Evolutionary conservation across 164 flowering plant genomes (phyloP).

Genomic region (Vitis amurensis): DNA sequence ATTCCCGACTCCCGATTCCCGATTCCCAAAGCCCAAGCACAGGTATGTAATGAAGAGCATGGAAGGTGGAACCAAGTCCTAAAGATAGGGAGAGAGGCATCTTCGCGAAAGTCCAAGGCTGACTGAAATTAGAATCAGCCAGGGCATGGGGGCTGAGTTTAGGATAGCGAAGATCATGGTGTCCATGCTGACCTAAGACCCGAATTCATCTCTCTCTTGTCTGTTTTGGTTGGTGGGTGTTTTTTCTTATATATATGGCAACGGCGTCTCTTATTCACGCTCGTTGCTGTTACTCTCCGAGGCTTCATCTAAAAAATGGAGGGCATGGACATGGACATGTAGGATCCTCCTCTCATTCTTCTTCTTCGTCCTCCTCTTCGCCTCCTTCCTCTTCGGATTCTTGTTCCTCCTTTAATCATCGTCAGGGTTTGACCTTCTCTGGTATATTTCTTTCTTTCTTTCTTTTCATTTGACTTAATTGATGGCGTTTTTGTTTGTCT

Average conservation of each 20-base stretch:
- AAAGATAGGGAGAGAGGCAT: too few species aligned
- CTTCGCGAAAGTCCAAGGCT: too few species aligned
- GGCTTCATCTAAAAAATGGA: conserved; percentile 15
- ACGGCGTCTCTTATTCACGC: conserved; percentile 31
- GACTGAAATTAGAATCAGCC: background rate
- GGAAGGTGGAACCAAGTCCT: too few species aligned
- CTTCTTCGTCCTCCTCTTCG: conserved; percentile 13
- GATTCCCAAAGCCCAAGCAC: too few species aligned
- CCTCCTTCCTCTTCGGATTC: conserved; percentile 16
- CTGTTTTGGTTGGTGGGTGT: background rate
- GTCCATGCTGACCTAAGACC: background rate
- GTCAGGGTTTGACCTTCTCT: conserved; percentile 16
- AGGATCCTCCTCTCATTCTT: conserved; percentile 10
- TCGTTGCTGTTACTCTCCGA: conserved; percentile 19
- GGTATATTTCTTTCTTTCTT: conserved; percentile 24
- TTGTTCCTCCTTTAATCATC: conserved; percentile 11
- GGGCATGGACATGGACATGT: conserved; percentile 3
- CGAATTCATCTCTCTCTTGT: background rate
- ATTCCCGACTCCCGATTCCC: too few species aligned
- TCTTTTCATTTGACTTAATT: background rate
- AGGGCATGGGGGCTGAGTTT: background rate
- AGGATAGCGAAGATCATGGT: background rate
- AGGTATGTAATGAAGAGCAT: too few species aligned
- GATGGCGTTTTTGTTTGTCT: background rate
- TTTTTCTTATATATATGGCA: conserved; percentile 20